These are phyloP conservation scores for Craterostigma plantagineum DNA, from an alignment of 257 asterid species.

Conservation along the genomic window DNA sequence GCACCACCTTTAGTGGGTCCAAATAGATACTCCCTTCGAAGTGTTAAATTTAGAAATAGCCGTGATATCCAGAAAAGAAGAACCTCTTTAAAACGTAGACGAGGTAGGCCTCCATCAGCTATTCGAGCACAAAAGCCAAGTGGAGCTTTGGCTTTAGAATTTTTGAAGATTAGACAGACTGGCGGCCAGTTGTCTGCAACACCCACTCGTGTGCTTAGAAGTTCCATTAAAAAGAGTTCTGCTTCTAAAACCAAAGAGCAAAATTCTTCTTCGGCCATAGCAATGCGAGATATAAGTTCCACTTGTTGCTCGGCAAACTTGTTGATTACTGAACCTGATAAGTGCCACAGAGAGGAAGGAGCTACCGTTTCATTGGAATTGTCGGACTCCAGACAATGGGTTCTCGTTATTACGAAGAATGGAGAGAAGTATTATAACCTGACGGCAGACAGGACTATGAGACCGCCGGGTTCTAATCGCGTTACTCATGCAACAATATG, in stretches of 20 bases:
- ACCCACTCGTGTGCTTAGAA: constrained; percentile 19
- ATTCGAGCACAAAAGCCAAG: constrained; percentile 21
- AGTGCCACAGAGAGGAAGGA: constrained; percentile 59
- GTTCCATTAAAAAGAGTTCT: constrained; percentile 20
- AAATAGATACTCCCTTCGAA: constrained; percentile 24
- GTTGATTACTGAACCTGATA: constrained; percentile 47
- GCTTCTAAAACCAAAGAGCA: constrained; percentile 14
- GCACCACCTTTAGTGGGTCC: constrained; percentile 14
- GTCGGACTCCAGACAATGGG: constrained; percentile 45
- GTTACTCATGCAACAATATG: constrained; percentile 49
- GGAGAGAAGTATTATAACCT: constrained; percentile 31
- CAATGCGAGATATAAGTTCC: constrained; percentile 14
- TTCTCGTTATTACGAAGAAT: constrained; percentile 31
- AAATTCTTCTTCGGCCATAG: constrained; percentile 14
- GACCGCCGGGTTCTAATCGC: constrained; percentile 54
- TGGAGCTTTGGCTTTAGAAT: constrained; percentile 19
- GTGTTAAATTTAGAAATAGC: constrained; percentile 28
- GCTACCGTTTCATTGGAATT: constrained; percentile 35
- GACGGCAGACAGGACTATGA: constrained; percentile 42
- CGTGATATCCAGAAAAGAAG: constrained; percentile 46
- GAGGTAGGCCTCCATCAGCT: constrained; percentile 28
- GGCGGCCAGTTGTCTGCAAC: constrained; percentile 12
- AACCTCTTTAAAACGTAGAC: constrained; percentile 43
- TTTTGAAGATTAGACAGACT: constrained; percentile 24
- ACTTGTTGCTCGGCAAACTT: constrained; percentile 47